Evolutionary conservation across 2,329 filamentous ascomycete species (phyloP).

Genomic region (Purpureocillium lavendulum): DNA sequence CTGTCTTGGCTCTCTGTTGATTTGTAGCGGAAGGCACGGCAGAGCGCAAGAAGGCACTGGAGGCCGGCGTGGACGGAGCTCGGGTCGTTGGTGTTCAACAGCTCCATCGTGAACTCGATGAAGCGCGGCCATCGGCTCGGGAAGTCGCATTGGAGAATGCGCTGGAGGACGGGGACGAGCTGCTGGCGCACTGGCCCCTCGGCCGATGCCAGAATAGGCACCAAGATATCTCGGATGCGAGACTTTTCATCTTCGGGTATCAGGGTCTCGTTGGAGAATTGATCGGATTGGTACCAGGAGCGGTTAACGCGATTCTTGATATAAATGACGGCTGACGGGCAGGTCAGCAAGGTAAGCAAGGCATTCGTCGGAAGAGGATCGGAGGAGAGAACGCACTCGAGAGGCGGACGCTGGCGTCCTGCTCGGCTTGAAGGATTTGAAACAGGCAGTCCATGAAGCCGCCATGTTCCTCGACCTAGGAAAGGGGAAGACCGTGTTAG

Average conservation of each 20-base stretch:
- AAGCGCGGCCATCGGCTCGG: slow-evolving; percentile 91
- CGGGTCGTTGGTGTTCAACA: slow-evolving; percentile 80
- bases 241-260: slow-evolving; percentile 87
- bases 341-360: slow-evolving; percentile 1
- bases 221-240: slow-evolving; percentile 76
- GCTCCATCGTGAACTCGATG: slow-evolving; percentile 82
- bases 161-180: slow-evolving; percentile 88
- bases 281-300: slow-evolving; percentile 76
- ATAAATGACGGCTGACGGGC: slow-evolving; percentile 74
- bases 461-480: slow-evolving; percentile 77
- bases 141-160: slow-evolving; percentile 93
- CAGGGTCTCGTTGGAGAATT: slow-evolving; percentile 61
- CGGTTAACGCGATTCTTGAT: slow-evolving; percentile 95
- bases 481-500: not conserved
- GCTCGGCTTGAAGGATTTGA: slow-evolving; percentile 83
- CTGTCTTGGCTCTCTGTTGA: slow-evolving; percentile 65
- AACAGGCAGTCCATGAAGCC: slow-evolving; percentile 88
- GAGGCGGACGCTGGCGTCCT: slow-evolving; percentile 74
- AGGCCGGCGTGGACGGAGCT: slow-evolving; percentile 85
- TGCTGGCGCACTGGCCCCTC: slow-evolving; percentile 80
- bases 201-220: slow-evolving; percentile 79
- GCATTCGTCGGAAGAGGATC: slow-evolving; percentile 3
- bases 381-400: slow-evolving; percentile 58
- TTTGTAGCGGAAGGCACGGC: slow-evolving; percentile 93
- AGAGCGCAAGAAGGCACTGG: slow-evolving; percentile 89